Evolutionary conservation across 1,139 yeast species (phyloP).

Genomic region (Wickerhamomyces sp.): DNA sequence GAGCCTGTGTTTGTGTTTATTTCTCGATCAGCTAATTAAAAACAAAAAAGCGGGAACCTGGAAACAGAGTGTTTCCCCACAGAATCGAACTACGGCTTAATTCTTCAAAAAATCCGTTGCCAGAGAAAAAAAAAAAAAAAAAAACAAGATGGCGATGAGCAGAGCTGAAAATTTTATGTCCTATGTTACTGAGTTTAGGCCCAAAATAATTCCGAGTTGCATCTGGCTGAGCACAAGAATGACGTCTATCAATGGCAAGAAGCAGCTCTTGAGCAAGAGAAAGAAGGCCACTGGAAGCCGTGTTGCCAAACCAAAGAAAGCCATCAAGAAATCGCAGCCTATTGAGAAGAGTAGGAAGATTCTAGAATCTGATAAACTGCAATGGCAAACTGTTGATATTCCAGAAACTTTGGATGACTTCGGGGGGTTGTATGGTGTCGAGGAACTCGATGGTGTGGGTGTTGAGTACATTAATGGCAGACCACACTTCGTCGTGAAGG

Average conservation of each 20-base stretch:
- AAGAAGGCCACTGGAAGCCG: background rate
- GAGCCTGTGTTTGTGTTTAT: too few species aligned
- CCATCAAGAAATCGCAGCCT: background rate
- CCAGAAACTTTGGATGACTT: constrained; percentile 83
- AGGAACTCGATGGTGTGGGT: constrained; percentile 90
- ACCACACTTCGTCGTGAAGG: constrained; percentile 55
- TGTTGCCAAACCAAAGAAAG: background rate
- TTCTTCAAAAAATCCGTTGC: too few species aligned
- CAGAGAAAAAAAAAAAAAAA: too few species aligned
- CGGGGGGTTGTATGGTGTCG: constrained; percentile 87
- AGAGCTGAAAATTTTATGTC: constrained; percentile 1
- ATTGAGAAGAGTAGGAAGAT: constrained; percentile 25
- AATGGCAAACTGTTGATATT: constrained; percentile 79
- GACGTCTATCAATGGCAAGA: constrained; percentile 1
- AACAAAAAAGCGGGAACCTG: too few species aligned
- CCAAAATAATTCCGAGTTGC: too few species aligned
- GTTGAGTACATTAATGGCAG: constrained; percentile 64
- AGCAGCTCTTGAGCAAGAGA: constrained; percentile 1
- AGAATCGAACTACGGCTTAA: too few species aligned
- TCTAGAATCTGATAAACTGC: constrained; percentile 46
- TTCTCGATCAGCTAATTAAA: too few species aligned
- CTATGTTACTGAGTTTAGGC: too few species aligned
- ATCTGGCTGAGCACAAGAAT: too few species aligned
- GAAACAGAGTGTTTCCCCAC: too few species aligned
- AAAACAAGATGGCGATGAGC: too few species aligned